These are phyloP conservation scores for Ustulina deusta DNA, from an alignment of 2,329 filamentous ascomycete genomes.

Conservation along the genomic window DNA sequence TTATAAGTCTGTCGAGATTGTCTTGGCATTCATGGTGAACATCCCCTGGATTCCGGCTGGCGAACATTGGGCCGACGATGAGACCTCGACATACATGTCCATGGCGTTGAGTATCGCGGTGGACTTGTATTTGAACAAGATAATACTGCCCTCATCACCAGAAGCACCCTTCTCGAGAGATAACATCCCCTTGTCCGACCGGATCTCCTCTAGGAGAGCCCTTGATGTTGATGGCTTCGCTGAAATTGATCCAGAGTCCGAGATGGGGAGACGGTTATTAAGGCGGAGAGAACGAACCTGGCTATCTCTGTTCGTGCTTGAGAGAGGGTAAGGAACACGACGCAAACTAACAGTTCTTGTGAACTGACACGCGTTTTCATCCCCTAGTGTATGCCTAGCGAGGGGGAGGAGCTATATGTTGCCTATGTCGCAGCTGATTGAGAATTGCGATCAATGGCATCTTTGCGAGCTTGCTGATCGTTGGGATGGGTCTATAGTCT, in stretches of 20 bases:
- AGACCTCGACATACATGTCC: slow-evolving; percentile 77
- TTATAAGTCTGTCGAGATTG: slow-evolving; percentile 77
- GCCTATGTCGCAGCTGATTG: slow-evolving; percentile 73
- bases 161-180: slow-evolving; percentile 58
- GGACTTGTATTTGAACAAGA: slow-evolving; percentile 77
- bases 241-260: slow-evolving; percentile 70
- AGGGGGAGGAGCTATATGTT: slow-evolving; percentile 76
- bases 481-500: slow-evolving; percentile 78
- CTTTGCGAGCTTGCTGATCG: slow-evolving; percentile 70
- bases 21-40: slow-evolving; percentile 80
- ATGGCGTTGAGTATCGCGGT: slow-evolving; percentile 77
- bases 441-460: slow-evolving; percentile 78
- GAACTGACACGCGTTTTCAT: slow-evolving; percentile 39
- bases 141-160: slow-evolving; percentile 66
- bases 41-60: slow-evolving; percentile 81
- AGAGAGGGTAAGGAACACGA: slow-evolving; percentile 66
- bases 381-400: slow-evolving; percentile 71
- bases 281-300: slow-evolving; percentile 75
- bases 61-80: slow-evolving; percentile 76
- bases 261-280: slow-evolving; percentile 70
- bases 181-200: slow-evolving; percentile 72
- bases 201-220: slow-evolving; percentile 74
- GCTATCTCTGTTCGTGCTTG: slow-evolving; percentile 78
- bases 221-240: slow-evolving; percentile 76
- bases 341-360: neutral